Evolutionary conservation across 2,329 filamentous ascomycete genomes (phyloP), one percentile per base, ranked within the genome.

Genomic region (Aspergillus cejpii): DNA sequence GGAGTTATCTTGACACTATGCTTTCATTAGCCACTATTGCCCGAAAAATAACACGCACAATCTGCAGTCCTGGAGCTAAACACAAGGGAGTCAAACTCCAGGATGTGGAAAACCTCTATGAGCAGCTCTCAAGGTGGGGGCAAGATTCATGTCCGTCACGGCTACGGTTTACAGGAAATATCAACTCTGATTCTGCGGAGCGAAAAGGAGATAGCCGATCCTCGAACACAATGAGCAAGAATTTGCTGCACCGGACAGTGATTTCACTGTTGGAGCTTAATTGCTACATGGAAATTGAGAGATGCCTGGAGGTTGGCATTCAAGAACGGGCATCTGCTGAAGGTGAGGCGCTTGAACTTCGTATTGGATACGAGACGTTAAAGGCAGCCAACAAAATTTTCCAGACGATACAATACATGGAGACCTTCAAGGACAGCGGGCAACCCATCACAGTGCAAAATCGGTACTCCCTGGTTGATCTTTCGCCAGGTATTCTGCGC

Each of bases 211-310:
- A 21, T 17, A 27, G 26, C 26, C 21, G 26, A 6, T 26, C 11
- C n/a, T 20, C 23, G 31, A 29, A 37, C 6, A 4, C n/a, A 14
- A 27, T 37, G 21, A 39, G 15, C 39, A 17, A 31, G 34, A 43
- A 28, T 27, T 14, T 39, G n/a, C 40, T 47, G 28, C 36, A 43
- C 24, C 37, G 38, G n/a, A 42, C 38, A 24, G 38, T 48, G 4
- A 17, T 44, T 21, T 48, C 37, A 41, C 33, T 38, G 27, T 26
- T 48, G 14, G 41, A 48, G 17, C 26, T 41, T 8, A 44, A 48
- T 33, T 48, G 41, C 28, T 41, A 41, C 19, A 39, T 47, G n/a
- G 31, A 44, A 23, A 28, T 48, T 15, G 45, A 48, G 37, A 24
- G 26, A 17, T 44, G 8, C 28, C 31, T 44, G 12, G 29, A 41